phyloP scores from a whole-genome alignment of 768 basidiomycete species.

The Mycena albidolilacea region DNA sequence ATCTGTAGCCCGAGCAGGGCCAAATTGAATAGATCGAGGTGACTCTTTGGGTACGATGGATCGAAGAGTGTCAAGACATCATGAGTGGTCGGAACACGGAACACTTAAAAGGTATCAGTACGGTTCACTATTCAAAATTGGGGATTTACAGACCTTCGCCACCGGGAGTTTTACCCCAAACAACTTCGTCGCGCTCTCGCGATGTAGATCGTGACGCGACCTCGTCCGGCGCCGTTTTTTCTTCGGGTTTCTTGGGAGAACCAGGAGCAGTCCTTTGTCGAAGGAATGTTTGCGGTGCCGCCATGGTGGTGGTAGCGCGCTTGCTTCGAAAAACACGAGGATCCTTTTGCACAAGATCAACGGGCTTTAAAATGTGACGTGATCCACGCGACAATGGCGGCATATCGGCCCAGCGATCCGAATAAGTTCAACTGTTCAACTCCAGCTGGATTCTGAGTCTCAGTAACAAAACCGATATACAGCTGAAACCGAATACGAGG shows the following conservation, averaged over 20 bases:
- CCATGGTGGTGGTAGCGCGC: conserved; percentile 22
- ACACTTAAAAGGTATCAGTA: conserved; percentile 68
- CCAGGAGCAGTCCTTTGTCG: conserved; percentile 19
- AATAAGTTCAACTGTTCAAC: too few species aligned
- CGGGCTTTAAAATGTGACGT: too few species aligned
- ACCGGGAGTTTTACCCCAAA: conserved; percentile 90
- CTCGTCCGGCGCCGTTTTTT: conserved; percentile 6
- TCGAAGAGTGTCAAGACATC: conserved; percentile 92
- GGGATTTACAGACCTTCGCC: conserved; percentile 74
- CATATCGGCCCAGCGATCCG: too few species aligned
- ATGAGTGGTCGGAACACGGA: conserved; percentile 93
- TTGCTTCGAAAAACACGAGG: conserved; percentile 3
- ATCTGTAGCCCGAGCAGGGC: conserved; percentile 84
- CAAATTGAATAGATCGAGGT: conserved; percentile 91
- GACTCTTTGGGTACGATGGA: conserved; percentile 87
- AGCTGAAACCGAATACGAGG: too few species aligned
- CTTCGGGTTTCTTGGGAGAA: background rate
- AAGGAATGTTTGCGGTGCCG: conserved; percentile 28
- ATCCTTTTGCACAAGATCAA: background rate
- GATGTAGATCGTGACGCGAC: background rate
- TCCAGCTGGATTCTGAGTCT: too few species aligned
- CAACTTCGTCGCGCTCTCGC: conserved; percentile 66
- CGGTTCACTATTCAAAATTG: conserved; percentile 20
- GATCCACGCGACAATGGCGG: too few species aligned
- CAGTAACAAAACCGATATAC: too few species aligned